phyloP scores from a whole-genome alignment of 306 rosid species.

The Citrullus colocynthis region DNA sequence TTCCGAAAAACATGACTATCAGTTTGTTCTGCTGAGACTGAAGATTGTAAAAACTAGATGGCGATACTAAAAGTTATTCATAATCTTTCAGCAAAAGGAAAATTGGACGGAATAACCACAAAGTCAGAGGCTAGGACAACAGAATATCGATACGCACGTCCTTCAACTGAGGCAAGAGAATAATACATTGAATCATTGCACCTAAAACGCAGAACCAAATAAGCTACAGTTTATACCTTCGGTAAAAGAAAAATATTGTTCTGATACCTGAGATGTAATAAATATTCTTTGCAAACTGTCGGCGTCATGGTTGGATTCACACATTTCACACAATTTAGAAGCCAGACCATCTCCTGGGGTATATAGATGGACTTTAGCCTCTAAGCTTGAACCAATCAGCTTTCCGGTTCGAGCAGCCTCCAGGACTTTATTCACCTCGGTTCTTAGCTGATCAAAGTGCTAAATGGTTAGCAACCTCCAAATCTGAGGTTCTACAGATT shows the following conservation, averaged over 20 bases:
- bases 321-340: slow-evolving; percentile 50
- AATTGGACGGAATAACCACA: background rate
- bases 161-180: background rate
- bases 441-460: slow-evolving; percentile 58
- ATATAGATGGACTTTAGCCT: slow-evolving; percentile 71
- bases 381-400: slow-evolving; percentile 84
- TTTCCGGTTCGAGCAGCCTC: slow-evolving; percentile 73
- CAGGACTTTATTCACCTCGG: slow-evolving; percentile 82
- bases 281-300: slow-evolving; percentile 60
- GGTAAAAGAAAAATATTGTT: background rate
- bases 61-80: no score
- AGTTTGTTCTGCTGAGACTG: background rate
- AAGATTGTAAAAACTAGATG: background rate
- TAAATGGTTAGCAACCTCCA: slow-evolving; percentile 7
- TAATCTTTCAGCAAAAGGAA: background rate
- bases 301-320: slow-evolving; percentile 46
- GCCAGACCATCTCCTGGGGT: slow-evolving; percentile 43
- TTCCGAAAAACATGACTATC: background rate
- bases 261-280: slow-evolving; percentile 83
- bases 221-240: background rate
- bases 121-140: background rate
- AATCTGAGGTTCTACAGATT: background rate
- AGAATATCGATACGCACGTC: background rate
- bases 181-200: background rate
- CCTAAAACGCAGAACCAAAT: background rate